These are phyloP conservation scores for Achaetomiella virescens DNA, from an alignment of 495 filamentous ascomycete genomes.

Conservation along the genomic window DNA sequence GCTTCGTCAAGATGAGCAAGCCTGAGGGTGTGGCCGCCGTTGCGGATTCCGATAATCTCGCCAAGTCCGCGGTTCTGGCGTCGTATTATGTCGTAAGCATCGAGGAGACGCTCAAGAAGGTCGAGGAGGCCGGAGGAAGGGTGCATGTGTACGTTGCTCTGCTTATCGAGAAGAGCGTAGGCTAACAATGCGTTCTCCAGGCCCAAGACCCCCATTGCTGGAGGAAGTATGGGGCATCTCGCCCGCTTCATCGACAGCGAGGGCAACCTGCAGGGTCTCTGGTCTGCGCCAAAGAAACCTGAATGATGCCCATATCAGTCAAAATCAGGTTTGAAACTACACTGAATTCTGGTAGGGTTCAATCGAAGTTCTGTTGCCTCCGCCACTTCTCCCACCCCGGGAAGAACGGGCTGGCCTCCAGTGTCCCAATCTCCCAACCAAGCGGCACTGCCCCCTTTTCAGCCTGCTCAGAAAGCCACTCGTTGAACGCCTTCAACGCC, in stretches of 20 bases:
- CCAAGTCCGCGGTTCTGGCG: not conserved
- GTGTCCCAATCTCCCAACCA: no score
- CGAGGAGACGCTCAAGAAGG: constrained; percentile 5
- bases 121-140: constrained; percentile 2
- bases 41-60: not conserved
- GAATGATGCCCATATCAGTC: no score
- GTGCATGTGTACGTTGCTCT: constrained; percentile 6
- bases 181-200: not conserved
- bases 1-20: constrained; percentile 3
- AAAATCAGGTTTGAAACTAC: no score
- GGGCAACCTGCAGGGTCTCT: constrained; percentile 11
- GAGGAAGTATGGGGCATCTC: constrained; percentile 6
- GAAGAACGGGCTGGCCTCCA: no score
- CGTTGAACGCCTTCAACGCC: no score
- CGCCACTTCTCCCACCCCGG: no score
- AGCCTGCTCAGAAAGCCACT: no score
- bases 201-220: constrained; percentile 6
- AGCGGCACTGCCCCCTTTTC: no score
- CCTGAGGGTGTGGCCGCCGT: not conserved
- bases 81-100: not conserved
- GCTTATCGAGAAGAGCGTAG: not conserved
- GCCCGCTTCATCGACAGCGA: constrained; percentile 9
- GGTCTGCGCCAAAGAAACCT: not conserved
- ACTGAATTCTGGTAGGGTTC: no score
- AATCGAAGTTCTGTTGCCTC: no score